Base-by-base conservation (phyloP, 129 eudicot species). In the Centrapalus pauciflorus region DNA sequence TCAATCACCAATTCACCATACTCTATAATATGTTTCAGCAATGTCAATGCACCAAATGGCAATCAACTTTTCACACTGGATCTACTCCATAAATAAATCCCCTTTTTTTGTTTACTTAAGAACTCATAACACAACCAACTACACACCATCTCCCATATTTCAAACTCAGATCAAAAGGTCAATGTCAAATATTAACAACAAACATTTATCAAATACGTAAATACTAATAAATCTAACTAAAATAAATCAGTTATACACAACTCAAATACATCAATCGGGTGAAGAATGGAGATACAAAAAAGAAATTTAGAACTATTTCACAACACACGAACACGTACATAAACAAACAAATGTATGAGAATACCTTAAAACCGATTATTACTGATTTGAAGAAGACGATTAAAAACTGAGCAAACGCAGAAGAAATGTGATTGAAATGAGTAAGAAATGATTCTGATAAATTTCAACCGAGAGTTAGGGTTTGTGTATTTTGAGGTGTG, bases 311-410 rank as follows among this genome's bases (percentile, higher is more conserved):
- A 38, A 38, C 56, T 16, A 68, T 10, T 68, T 37, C 24, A 48
- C 25, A 55, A 69, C 55, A 54, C 11, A 34, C 41, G 37, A 28
- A 30, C 2, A 60, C 24, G 10, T 9, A 49, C 3, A 16, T 3
- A 1, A 7, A 67, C n/a, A 23, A 71, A 55, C 40, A 68, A 21
- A 50, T 54, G 40, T 35, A 50, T 54, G 40, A 27, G 38, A n/a
- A n/a, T 72, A 72, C 77, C 77, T 50, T 61, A 11, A 61, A 61
- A 45, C 35, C 21, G 61, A 61, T 50, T n/a, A 59, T 4, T 46
- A 59, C 30, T 45, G 76, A 58, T 43, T 43, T 16, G 34, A 32
- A 29, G 32, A 61, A 50, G 61, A 50, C 23, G 61, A 70, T 51
- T 21, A 49, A 66, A 49, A 66, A 66, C 29, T 29, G 49, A 19